Evolutionary conservation across 2,329 filamentous ascomycete species (phyloP), one percentile per base, ranked within the genome.

Genomic region (Fusarium sp.): DNA sequence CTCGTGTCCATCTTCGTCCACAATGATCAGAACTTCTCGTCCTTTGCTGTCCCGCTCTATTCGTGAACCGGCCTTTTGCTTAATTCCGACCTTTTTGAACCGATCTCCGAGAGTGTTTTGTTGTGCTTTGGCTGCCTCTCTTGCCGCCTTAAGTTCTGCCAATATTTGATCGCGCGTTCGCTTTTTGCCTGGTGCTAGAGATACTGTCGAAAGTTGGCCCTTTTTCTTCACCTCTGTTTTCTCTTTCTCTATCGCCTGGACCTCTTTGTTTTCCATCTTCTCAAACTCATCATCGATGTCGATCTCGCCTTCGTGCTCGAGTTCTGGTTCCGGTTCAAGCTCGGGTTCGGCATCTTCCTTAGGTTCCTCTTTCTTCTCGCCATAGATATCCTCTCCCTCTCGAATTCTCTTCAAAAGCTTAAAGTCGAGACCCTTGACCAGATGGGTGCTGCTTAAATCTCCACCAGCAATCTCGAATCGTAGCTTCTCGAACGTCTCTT

Each of bases 381-480:
- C 79, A 70, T 84, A 86, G 2, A 93, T 85, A 79, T 94, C 83
- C 78, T 94, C 92, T 42, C 92, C 92, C 58, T 85, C 86, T 65
- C 87, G 86, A 64, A 92, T 86, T 71, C 90, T 85, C 78, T 92
- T 88, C 29, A 94, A 82, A 14, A 98, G 83, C 78, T 92, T 92
- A 78, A 94, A 92, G 80, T 99, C 96, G 52, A 99, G 81, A 0
- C 96, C 96, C 77, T 98, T 98, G 49, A 98, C 91, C 70, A 98
- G 81, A 84, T 97, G 94, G 16, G 94, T 97, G 73, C 90, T 93
- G 16, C 84, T 84, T 24, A 94, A 81, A 78, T 97, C 92, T 10
- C 94, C 95, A 6, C 94, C 94, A 1, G 93, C 88, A 58, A 98
- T 93, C 73, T 97, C 88, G 68, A 88, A 87, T 34, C 92, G 85